Evolutionary conservation across 1,284 basidiomycete genomes (phyloP).

Genomic region (Fistulinella staudtii): DNA sequence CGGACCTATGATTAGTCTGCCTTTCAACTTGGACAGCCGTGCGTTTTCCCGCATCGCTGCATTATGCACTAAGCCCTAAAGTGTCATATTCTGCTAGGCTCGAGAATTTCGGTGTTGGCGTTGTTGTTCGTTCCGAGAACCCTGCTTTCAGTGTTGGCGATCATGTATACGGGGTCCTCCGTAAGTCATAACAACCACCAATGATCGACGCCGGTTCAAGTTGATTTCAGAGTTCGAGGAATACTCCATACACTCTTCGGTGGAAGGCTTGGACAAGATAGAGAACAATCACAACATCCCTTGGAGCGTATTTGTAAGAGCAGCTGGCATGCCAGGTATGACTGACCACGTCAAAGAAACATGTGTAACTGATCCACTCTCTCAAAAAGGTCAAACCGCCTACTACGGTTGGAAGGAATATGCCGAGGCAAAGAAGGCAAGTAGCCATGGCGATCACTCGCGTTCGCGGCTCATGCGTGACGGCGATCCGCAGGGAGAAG

Average conservation of each 20-base stretch:
- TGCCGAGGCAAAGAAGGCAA: conserved; percentile 17
- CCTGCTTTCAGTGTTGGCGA: conserved; percentile 13
- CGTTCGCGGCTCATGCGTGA: not conserved
- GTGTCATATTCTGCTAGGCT: conserved; percentile 4
- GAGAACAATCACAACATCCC: conserved; percentile 19
- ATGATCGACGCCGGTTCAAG: not conserved
- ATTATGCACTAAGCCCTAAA: not conserved
- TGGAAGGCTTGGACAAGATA: conserved; percentile 4
- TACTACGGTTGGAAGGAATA: conserved; percentile 24
- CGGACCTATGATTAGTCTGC: not conserved
- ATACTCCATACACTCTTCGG: conserved; percentile 8
- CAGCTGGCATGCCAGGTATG: conserved; percentile 12
- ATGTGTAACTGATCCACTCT: not conserved
- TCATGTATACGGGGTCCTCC: conserved; percentile 9
- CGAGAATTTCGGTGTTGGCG: not conserved
- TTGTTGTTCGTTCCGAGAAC: conserved; percentile 19
- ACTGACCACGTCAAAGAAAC: not conserved
- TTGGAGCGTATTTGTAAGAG: conserved; percentile 17
- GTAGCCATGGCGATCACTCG: not conserved
- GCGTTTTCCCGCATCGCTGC: not conserved
- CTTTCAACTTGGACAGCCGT: conserved; percentile 11
- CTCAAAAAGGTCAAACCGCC: conserved; percentile 16
- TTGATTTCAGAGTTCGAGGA: conserved; percentile 18
- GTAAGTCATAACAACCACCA: conserved; percentile 7
- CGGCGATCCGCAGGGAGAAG: conserved; percentile 11